phyloP scores from a whole-genome alignment of 2,329 filamentous ascomycete genomes.

The Aureobasidium melanogenum region DNA sequence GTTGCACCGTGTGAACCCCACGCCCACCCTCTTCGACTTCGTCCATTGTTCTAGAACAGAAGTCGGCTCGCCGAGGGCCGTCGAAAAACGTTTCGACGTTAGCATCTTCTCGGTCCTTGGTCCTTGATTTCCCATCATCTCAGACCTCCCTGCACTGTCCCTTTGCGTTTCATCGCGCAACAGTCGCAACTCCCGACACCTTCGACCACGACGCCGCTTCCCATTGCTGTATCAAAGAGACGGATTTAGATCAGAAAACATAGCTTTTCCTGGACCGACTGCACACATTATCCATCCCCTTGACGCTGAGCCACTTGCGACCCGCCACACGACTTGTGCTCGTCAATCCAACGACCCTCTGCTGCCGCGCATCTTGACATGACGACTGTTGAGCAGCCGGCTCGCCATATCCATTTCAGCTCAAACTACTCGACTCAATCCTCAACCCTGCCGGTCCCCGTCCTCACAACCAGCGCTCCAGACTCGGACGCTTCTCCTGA shows the following conservation, averaged over 20 bases:
- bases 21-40: not conserved
- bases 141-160: not conserved
- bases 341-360: not conserved
- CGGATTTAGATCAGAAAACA: not conserved
- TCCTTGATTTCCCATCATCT: not conserved
- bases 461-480: constrained; percentile 40
- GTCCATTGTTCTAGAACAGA: constrained; percentile 9
- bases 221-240: not conserved
- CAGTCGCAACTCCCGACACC: not conserved
- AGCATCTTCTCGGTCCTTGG: not conserved
- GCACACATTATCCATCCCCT: not conserved
- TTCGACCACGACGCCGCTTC: not conserved
- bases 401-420: constrained; percentile 8
- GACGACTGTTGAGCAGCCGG: constrained; percentile 11
- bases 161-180: not conserved
- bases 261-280: not conserved
- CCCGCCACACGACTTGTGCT: not conserved
- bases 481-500: constrained; percentile 39
- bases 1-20: not conserved
- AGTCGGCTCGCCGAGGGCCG: constrained; percentile 1
- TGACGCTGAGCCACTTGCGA: not conserved
- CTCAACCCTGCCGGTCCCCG: constrained; percentile 30
- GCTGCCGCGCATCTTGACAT: constrained; percentile 7
- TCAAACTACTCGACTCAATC: not conserved
- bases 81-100: constrained; percentile 8